Base-by-base conservation (phyloP, 495 filamentous ascomycete species). In the Mytilinidion resinicola region DNA sequence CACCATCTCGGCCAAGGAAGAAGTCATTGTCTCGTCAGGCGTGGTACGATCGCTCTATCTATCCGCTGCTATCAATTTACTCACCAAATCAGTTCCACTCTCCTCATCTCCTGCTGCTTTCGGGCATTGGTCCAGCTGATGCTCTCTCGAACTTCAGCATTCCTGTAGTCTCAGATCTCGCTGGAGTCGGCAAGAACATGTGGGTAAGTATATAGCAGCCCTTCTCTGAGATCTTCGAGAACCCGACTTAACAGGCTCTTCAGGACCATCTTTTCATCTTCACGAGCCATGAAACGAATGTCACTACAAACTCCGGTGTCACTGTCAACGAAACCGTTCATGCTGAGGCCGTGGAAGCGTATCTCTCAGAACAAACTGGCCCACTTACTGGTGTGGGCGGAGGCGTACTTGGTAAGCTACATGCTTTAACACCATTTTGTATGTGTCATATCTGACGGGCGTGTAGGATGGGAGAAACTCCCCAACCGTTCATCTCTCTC, bases 71-170 rank as follows among this genome's bases (percentile, higher is more conserved):
- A 12, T 1, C 9, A 14, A 8, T 46, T 15, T 20, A 9, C 42
- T 17, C 1, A 17, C 12, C 42, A 20, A 9, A 46, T 12, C 42
- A 46, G 42, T 61, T 65, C 49, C 59, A 62, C 37, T 58, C 66
- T 4, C 66, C 66, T 19, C 58, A 64, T 30, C 42, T 69, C 1
- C 63, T 69, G 6, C 5, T 69, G 38, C 55, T 66, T 7, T 63
- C 60, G 1, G 66, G 66, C 10, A 57, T 69, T 34, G 66, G 66
- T 10, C 66, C 66, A 12, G 44, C 17, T 7, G 39, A 30, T 1
- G 44, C 60, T 6, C 55, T 69, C 12, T 35, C 39, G 43, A 63
- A 62, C 17, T 53, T 54, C 36, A 41, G 42, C 42, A 69, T 69
- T 25, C 42, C 66, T 11, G 47, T 69, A 6, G 37, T 69, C 14